Percentiles rank a stretch among this genome's conserved stretches.
Evolutionary conservation across 202 grass and related monocot genomes (phyloP).

Genomic region (Schoenoplectus tabernaemontani): DNA sequence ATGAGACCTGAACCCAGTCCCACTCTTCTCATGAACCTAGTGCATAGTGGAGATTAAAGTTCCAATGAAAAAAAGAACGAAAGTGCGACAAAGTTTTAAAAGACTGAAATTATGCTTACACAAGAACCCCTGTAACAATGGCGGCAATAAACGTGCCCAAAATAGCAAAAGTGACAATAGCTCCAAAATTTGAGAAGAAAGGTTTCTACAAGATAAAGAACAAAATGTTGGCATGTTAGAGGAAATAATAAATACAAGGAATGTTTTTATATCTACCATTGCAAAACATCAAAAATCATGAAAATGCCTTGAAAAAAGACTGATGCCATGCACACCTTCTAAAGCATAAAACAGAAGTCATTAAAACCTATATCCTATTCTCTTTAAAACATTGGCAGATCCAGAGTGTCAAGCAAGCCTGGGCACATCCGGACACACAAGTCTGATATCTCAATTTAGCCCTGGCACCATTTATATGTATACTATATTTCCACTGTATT

Average conservation of each 20-base stretch:
- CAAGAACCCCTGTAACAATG: conserved; percentile 83
- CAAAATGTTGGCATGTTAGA: neutral
- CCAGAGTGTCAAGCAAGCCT: too few species aligned
- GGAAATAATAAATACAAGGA: neutral
- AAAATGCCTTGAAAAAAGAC: neutral
- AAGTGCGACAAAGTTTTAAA: neutral
- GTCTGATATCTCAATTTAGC: too few species aligned
- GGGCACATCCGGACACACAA: too few species aligned
- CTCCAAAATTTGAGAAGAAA: conserved; percentile 98
- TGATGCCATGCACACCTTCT: neutral
- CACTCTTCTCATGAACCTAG: neutral
- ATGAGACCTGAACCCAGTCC: neutral
- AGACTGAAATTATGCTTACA: conserved; percentile 61
- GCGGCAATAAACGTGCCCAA: conserved; percentile 93
- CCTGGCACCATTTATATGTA: too few species aligned
- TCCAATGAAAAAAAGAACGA: neutral
- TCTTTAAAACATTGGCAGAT: too few species aligned
- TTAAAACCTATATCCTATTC: neutral
- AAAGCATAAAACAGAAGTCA: neutral
- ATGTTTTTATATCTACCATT: neutral
- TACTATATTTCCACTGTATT: too few species aligned
- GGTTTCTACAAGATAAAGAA: conserved; percentile 56
- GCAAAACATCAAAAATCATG: neutral
- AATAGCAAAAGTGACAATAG: conserved; percentile 96
- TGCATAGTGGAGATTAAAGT: neutral